phyloP scores from a whole-genome alignment of 148 eudicot genomes.

The Gaultheria prostrata region DNA sequence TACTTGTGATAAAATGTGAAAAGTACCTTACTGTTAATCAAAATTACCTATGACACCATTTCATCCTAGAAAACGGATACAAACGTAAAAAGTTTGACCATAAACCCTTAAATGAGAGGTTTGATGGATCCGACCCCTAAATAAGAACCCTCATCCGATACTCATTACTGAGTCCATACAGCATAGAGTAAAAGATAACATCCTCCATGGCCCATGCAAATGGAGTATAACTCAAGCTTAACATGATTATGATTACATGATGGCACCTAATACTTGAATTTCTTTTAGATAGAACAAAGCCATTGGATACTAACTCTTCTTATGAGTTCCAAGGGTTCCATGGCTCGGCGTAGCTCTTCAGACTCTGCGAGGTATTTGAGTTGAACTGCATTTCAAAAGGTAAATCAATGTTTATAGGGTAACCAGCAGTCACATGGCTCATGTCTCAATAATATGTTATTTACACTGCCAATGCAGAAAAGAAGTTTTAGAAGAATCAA shows the following conservation, averaged over 20 bases:
- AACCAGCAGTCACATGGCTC: background rate
- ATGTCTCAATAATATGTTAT: background rate
- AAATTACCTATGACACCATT: background rate
- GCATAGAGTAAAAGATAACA: background rate
- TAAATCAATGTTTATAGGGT: background rate
- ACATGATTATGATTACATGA: background rate
- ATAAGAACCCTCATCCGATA: background rate
- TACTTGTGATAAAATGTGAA: background rate
- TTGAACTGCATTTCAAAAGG: slow-evolving; percentile 36
- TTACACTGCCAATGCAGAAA: background rate
- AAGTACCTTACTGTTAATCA: background rate
- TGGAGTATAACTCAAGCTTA: background rate
- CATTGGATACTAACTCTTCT: slow-evolving; percentile 48
- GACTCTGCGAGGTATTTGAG: slow-evolving; percentile 53
- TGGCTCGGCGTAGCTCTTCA: slow-evolving; percentile 63
- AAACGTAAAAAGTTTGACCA: background rate
- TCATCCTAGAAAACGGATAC: background rate
- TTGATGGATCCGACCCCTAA: background rate
- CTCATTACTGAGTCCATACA: background rate
- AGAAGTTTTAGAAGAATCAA: background rate
- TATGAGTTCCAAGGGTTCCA: slow-evolving; percentile 72
- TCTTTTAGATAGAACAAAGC: slow-evolving; percentile 8
- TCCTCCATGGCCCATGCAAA: background rate
- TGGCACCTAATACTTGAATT: background rate
- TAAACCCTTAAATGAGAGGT: background rate